A percentile compares a stretch with the other conserved stretches of the same genome.
These are phyloP conservation scores for Euphorbia tirucalli DNA, from an alignment of 345 rosid species.

Conservation along the genomic window DNA sequence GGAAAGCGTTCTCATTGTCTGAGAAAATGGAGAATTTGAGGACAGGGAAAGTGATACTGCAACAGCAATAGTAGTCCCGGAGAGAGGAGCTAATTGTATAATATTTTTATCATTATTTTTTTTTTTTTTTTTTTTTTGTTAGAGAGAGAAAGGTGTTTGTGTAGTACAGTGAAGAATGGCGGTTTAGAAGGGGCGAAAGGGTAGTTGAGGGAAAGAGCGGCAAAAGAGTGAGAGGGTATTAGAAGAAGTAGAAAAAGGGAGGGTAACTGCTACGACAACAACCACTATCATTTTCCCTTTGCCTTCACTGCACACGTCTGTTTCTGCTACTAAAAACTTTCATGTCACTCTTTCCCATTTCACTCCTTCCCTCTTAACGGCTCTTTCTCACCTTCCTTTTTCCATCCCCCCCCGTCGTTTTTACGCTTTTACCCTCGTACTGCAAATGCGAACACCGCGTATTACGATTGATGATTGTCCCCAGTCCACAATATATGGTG, in stretches of 20 bases:
- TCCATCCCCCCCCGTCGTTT: not conserved
- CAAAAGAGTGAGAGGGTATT: no score
- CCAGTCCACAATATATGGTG: conserved; percentile 23
- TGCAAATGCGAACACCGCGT: not conserved
- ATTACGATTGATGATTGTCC: conserved; percentile 36
- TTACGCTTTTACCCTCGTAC: conserved; percentile 24
- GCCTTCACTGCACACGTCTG: conserved; percentile 48
- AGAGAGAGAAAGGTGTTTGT: conserved; percentile 9
- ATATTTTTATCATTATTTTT: no score
- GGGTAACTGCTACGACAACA: conserved; percentile 53
- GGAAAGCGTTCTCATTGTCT: conserved; percentile 34
- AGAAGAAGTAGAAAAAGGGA: conserved; percentile 6
- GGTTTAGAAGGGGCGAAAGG: conserved; percentile 30
- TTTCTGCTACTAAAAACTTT: conserved; percentile 31
- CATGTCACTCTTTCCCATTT: conserved; percentile 49
- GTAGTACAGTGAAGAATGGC: not conserved
- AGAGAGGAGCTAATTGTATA: not conserved
- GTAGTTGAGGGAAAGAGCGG: conserved; percentile 41
- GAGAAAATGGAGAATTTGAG: conserved; percentile 23
- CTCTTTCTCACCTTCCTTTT: conserved; percentile 4
- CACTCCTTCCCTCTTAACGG: conserved; percentile 20
- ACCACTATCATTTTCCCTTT: conserved; percentile 69
- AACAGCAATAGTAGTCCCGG: conserved; percentile 15
- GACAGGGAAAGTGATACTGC: conserved; percentile 45
- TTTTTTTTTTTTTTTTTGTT: not conserved